Conservation (phyloP, 441 rosid genomes). For the Erodium trifolium region DNA sequence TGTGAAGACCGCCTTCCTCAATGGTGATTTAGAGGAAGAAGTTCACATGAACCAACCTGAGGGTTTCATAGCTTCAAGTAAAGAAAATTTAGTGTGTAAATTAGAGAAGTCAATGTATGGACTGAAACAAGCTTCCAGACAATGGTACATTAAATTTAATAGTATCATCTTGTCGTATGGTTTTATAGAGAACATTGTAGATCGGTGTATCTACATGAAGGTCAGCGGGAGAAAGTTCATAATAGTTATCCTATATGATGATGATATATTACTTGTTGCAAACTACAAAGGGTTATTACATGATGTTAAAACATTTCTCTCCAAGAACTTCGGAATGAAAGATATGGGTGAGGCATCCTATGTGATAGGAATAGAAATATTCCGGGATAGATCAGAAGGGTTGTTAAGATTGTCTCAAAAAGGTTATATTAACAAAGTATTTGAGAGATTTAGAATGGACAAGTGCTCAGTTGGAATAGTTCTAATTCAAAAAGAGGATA, state of each 20-base stretch:
- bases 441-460: no score
- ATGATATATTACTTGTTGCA: background rate
- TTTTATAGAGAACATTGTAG: background rate
- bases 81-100: background rate
- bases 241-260: background rate
- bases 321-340: background rate
- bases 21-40: no score
- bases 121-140: conserved; percentile 2
- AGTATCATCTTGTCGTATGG: background rate
- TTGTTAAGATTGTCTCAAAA: background rate
- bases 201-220: conserved; percentile 4
- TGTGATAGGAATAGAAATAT: background rate
- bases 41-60: no score
- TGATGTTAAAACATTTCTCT: background rate
- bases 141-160: no score
- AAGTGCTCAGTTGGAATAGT: background rate
- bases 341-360: background rate
- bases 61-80: background rate
- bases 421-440: conserved; percentile 1
- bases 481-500: background rate
- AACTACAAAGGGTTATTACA: background rate
- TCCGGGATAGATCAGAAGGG: background rate
- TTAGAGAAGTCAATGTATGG: conserved; percentile 3
- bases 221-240: conserved; percentile 4
- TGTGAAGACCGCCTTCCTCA: no score